Base-by-base conservation (phyloP, 2,329 filamentous ascomycete species). In the Bipolaris oryzae region DNA sequence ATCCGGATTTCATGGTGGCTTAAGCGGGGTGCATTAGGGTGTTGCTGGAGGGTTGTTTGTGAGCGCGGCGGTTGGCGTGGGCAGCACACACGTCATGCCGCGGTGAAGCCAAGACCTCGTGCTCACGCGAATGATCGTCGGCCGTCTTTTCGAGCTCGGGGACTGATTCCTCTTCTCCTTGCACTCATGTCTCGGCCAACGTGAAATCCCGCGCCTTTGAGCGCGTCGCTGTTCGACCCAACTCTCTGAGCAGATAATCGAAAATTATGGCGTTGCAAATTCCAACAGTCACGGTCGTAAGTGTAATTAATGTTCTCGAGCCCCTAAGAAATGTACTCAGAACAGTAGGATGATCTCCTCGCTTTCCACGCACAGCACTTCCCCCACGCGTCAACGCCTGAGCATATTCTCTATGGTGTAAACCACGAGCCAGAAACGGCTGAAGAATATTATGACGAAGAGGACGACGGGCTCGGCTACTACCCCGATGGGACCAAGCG, bases 401-500 rank as follows among this genome's bases (percentile, higher is more conserved):
- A 60, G 42, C 58, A 57, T 58, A 70, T 75, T 68, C 73, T 72
- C 51, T 71, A 57, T 53, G 67, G 64, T 7, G 45, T 54, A 7
- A 62, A 69, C 25, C 65, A 71, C 18, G 75, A 74, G 28, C 68
- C 72, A 54, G 53, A 50, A 21, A 25, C 5, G 16, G 61, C 74
- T n/a, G 74, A 57, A 44, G 58, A 63, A 5, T 50, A 51, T n/a
- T 57, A 62, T 21, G 73, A 81, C 15, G 74, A 81, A 16, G 81
- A 83, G 25, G 85, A 87, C 23, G 89, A 91, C 69, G 86, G 79
- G 1, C 80, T 97, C 15, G 94, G 92, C 16, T 94, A 91, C 75
- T 98, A 98, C 66, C 77, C 85, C 1, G 93, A 98, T 70, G 93
- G 94, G 3, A 86, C 87, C 59, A 95, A 95, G 73, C 89, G 94